These are phyloP conservation scores for Penicillium canescens DNA, from an alignment of 495 filamentous ascomycete species.

Conservation along the genomic window DNA sequence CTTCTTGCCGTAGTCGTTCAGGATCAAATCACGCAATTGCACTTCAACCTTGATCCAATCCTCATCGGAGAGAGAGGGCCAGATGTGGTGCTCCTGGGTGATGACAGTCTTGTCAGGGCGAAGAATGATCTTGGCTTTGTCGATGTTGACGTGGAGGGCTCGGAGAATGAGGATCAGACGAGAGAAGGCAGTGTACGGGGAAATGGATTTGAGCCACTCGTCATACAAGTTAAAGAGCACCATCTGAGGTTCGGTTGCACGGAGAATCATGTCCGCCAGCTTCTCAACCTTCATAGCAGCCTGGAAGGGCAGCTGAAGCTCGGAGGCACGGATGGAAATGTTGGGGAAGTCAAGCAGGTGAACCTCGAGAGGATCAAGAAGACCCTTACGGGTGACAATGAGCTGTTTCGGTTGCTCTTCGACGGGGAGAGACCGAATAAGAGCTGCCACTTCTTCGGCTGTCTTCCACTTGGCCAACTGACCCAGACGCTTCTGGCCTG, in stretches of 20 bases:
- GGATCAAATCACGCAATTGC: conserved; percentile 89
- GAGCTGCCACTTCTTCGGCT: conserved; percentile 97
- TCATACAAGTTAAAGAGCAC: conserved; percentile 99
- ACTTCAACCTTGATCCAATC: conserved; percentile 99
- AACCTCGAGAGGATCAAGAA: conserved; percentile 96
- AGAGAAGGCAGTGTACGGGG: conserved; percentile 98
- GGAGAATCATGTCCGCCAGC: conserved; percentile 97
- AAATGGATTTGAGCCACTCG: conserved; percentile 98
- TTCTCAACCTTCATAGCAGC: conserved; percentile 99
- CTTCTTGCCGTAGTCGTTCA: conserved; percentile 99
- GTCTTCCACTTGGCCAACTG: conserved; percentile 99
- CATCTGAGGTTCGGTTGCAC: conserved; percentile 98
- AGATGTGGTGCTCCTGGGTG: conserved; percentile 98
- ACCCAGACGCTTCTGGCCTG: conserved; percentile 97
- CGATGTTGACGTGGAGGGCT: conserved; percentile 94
- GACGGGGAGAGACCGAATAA: conserved; percentile 94
- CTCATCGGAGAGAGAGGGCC: conserved; percentile 92
- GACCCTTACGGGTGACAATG: conserved; percentile 96
- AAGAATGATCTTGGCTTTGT: conserved; percentile 96
- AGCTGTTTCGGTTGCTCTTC: conserved; percentile 99
- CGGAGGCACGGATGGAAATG: conserved; percentile 97
- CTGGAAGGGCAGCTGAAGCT: conserved; percentile 97
- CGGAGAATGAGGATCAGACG: conserved; percentile 92
- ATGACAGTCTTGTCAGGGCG: conserved; percentile 99
- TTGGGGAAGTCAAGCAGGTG: conserved; percentile 98